These are phyloP conservation scores for Naegleria gruberi DNA, from an alignment of 208 protist genomes.

Conservation along the genomic window DNA sequence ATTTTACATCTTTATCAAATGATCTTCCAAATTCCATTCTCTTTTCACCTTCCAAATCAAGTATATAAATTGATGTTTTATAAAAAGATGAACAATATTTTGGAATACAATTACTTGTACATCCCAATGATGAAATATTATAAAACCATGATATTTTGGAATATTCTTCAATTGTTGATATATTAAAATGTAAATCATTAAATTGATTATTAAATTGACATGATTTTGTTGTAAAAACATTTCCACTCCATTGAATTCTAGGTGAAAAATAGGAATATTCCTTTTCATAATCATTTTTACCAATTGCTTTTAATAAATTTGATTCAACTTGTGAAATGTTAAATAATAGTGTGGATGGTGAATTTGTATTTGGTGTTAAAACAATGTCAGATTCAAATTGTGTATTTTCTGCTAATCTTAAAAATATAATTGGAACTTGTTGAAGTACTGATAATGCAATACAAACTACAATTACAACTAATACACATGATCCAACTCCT, in stretches of 20 bases:
- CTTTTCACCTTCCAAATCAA: background rate
- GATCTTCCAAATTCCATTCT: background rate
- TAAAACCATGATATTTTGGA: background rate
- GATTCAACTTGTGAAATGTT: background rate
- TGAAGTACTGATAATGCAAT: background rate
- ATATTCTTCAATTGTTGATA: background rate
- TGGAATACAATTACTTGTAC: background rate
- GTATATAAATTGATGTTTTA: background rate
- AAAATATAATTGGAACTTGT: conserved; percentile 4
- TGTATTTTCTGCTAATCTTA: background rate
- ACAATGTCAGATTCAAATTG: background rate
- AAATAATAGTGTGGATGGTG: background rate
- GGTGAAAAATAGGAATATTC: background rate
- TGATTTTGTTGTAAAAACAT: background rate
- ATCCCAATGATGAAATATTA: background rate
- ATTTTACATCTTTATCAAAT: background rate
- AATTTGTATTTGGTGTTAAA: background rate
- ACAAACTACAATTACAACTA: background rate
- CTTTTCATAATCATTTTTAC: background rate
- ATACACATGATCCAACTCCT: background rate
- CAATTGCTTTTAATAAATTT: background rate
- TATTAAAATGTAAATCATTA: background rate
- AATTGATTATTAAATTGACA: background rate
- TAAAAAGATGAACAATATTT: background rate
- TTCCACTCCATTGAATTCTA: background rate